Evolutionary conservation across 768 basidiomycete species (phyloP).

Genomic region (Cystobasidium tubakii): DNA sequence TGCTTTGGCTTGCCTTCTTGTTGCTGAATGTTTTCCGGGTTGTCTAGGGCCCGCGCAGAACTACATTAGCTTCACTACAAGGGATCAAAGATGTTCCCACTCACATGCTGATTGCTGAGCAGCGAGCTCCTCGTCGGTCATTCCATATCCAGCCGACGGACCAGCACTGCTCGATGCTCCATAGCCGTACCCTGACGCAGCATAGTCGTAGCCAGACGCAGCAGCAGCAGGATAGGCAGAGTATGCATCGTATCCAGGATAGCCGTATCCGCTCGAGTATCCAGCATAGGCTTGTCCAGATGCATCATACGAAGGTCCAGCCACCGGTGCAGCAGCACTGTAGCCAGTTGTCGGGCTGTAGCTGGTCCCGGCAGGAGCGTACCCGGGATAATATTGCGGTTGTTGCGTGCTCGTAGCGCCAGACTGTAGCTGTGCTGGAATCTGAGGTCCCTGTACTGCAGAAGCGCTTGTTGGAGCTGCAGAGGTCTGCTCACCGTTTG

Average conservation of each 20-base stretch:
- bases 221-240: not conserved
- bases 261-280: not conserved
- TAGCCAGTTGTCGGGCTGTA: slow-evolving; percentile 13
- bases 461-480: not conserved
- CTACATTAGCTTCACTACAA: not conserved
- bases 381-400: not conserved
- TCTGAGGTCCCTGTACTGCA: slow-evolving; percentile 22
- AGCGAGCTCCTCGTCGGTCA: slow-evolving; percentile 23
- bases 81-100: no score
- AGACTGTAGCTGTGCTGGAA: slow-evolving; percentile 16
- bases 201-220: slow-evolving; percentile 13
- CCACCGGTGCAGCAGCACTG: not conserved
- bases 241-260: slow-evolving; percentile 25
- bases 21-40: not conserved
- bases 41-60: not conserved
- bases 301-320: slow-evolving; percentile 14
- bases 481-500: slow-evolving; percentile 1
- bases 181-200: slow-evolving; percentile 12
- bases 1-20: slow-evolving; percentile 4
- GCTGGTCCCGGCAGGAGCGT: not conserved
- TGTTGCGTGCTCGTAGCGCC: not conserved
- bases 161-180: not conserved
- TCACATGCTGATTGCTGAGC: slow-evolving; percentile 30
- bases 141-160: not conserved
- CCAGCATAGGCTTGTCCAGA: slow-evolving; percentile 8